phyloP scores from a whole-genome alignment of 228 moss, liverwort and hornwort species.

The Sphagnum fallax region DNA sequence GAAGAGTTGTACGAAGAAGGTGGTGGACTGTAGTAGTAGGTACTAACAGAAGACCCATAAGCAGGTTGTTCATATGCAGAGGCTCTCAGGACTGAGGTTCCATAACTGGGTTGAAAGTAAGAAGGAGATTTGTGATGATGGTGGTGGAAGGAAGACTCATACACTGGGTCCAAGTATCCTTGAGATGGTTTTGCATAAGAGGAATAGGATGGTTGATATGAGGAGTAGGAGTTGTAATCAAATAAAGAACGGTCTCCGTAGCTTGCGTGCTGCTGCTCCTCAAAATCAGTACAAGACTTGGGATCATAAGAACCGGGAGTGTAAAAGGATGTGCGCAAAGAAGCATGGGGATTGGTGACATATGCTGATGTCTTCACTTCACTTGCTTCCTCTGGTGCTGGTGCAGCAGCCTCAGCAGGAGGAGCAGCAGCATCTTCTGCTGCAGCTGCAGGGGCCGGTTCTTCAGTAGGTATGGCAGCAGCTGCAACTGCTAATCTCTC shows the following conservation, averaged over 20 bases:
- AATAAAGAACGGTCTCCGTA: too few relatives aligned
- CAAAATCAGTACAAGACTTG: too few relatives aligned
- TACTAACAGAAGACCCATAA: constrained; percentile 11
- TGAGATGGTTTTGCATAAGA: background rate
- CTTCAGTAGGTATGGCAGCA: too few relatives aligned
- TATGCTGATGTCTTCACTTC: too few relatives aligned
- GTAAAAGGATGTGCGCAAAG: too few relatives aligned
- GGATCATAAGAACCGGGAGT: too few relatives aligned
- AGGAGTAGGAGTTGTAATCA: background rate
- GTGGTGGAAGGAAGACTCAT: background rate
- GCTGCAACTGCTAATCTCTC: constrained; percentile 7
- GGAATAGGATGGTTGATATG: background rate
- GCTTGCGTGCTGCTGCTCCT: too few relatives aligned
- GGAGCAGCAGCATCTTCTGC: constrained; percentile 30
- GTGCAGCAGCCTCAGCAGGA: constrained; percentile 8
- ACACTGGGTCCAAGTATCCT: background rate
- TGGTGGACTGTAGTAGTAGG: constrained; percentile 5
- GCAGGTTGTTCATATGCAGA: constrained; percentile 3
- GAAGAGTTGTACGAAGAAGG: constrained; percentile 3
- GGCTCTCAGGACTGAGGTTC: too few relatives aligned
- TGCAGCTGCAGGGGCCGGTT: constrained; percentile 14
- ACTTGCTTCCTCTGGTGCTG: background rate
- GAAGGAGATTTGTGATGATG: too few relatives aligned
- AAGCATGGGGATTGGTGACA: too few relatives aligned
- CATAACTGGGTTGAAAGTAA: too few relatives aligned